phyloP scores from a whole-genome alignment of 176 grass and related monocot genomes.

The Oryza meridionalis region DNA sequence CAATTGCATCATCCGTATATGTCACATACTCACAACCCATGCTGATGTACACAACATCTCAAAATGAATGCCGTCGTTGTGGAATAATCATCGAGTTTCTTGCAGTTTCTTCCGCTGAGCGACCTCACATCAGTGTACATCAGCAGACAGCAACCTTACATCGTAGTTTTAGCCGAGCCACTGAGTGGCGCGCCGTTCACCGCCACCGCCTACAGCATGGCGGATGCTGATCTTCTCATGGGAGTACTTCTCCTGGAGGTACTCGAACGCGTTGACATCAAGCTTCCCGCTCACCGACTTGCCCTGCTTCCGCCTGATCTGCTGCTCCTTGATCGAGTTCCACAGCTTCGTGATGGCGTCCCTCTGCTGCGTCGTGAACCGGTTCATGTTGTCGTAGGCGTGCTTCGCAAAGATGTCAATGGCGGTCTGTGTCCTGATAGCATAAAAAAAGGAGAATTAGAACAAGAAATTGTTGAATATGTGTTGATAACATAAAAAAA shows the following conservation, averaged over 20 bases:
- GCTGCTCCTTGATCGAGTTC: conserved; percentile 92
- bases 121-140: not conserved
- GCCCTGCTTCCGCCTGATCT: conserved; percentile 79
- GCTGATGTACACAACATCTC: not conserved
- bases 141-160: not conserved
- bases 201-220: conserved; percentile 60
- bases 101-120: not conserved
- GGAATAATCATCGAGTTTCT: not conserved
- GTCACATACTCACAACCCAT: not conserved
- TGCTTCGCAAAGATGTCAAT: conserved; percentile 88
- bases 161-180: conserved; percentile 65
- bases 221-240: conserved; percentile 96
- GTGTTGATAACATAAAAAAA: not conserved
- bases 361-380: conserved; percentile 71
- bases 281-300: conserved; percentile 91
- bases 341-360: conserved; percentile 76
- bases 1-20: conserved; percentile 18
- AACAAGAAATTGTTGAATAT: not conserved
- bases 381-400: conserved; percentile 66
- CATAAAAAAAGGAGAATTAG: not conserved
- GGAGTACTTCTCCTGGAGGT: conserved; percentile 85
- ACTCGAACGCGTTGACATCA: conserved; percentile 83
- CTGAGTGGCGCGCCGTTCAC: conserved; percentile 62
- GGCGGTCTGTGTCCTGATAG: conserved; percentile 79
- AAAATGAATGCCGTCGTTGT: conserved; percentile 19